Evolutionary conservation across 2,329 filamentous ascomycete genomes (phyloP), one percentile per base, ranked within the genome.

Genomic region (Aspergillus neotritici): DNA sequence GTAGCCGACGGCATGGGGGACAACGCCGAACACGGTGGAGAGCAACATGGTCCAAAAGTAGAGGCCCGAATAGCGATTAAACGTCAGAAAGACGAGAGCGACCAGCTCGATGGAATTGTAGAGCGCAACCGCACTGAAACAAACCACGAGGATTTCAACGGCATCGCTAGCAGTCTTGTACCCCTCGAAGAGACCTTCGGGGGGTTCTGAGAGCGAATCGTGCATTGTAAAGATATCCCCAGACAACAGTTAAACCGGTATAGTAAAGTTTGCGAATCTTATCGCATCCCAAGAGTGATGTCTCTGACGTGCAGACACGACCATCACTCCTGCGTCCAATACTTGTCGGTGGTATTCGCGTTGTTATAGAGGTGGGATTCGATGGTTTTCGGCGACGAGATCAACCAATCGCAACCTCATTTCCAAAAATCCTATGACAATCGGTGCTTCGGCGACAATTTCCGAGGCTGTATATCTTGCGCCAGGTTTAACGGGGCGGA

Each of bases 21-120:
- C 58, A 5, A 67, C 63, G 3, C 66, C 61, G 10, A 64, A 46
- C 11, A 64, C 54, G 25, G 56, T 60, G 2, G 67, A 66, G 4
- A 62, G 43, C 4, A 70, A 35, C 38, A 70, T 55, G 11, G 62
- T 61, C 66, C 65, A 70, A 50, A 71, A 71, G 48, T 71, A 71
- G 2, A 69, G 53, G 3, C 65, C 65, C 12, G 49, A 51, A 31
- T 63, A 67, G 29, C 58, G 58, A 14, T 56, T 54, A 44, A 70
- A 69, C 2, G 62, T 66, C 35, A 60, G 51, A 34, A 69, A 64
- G 28, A 67, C 57, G 31, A 64, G 51, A 32, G 69, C 53, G 17
- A 63, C 57, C 3, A 71, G 52, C 53, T 70, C 69, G 35, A 69
- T 30, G 0, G 75, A 76, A 15, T 84, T 72, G 51, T 69, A 69